A percentile compares a stretch with the other conserved stretches of the same genome.
These are phyloP conservation scores for Aschersonia sp. DNA, from an alignment of 2,329 filamentous ascomycete species.

Conservation along the genomic window DNA sequence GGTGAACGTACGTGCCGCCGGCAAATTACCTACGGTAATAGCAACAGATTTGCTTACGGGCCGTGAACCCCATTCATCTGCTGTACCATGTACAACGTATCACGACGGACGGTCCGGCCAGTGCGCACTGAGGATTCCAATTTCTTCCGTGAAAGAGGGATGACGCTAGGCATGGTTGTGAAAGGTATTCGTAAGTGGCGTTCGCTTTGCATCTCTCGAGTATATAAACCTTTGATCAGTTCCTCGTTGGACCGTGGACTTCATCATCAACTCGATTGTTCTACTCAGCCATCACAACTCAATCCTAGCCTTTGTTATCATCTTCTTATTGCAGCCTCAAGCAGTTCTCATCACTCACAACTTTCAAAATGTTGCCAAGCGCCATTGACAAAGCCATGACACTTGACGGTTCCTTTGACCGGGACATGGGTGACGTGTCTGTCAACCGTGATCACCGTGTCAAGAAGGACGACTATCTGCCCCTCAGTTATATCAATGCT, in stretches of 20 bases:
- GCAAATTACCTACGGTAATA: not conserved
- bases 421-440: slow-evolving; percentile 2
- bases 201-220: not conserved
- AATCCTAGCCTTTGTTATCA: not conserved
- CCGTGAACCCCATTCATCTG: not conserved
- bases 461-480: not conserved
- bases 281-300: not conserved
- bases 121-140: not conserved
- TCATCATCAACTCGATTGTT: not conserved
- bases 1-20: not conserved
- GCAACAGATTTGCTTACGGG: not conserved
- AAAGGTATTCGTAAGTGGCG: not conserved
- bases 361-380: slow-evolving; percentile 4
- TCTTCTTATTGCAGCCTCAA: not conserved
- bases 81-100: not conserved
- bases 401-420: slow-evolving; percentile 3
- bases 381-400: slow-evolving; percentile 2
- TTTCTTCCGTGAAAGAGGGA: not conserved
- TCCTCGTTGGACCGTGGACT: not conserved
- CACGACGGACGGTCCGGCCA: not conserved
- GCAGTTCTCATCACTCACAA: not conserved
- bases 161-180: not conserved
- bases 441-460: not conserved
- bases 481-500: slow-evolving; percentile 4
- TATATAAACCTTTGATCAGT: not conserved